A percentile compares a stretch with the other conserved stretches of the same genome.
Evolutionary conservation across 2,329 filamentous ascomycete genomes (phyloP).

Genomic region (Alternaria arborescens): DNA sequence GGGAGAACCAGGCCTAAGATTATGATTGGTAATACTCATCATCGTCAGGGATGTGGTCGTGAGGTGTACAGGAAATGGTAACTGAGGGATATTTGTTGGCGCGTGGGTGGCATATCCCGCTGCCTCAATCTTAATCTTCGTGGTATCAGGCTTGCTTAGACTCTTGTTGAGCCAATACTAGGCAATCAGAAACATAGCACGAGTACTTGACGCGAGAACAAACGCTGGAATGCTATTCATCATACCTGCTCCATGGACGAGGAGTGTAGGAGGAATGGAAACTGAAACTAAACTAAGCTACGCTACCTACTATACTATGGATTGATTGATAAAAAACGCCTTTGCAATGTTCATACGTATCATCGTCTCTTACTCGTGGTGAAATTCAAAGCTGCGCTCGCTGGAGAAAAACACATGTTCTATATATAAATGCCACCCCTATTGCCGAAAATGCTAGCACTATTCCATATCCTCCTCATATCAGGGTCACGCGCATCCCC

Average conservation of each 20-base stretch:
- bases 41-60: too few relatives aligned
- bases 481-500: not conserved
- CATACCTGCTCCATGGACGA: not conserved
- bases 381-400: not conserved
- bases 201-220: not conserved
- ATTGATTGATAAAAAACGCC: not conserved
- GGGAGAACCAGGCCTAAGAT: too few relatives aligned
- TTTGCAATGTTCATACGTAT: not conserved
- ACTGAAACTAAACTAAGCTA: not conserved
- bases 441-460: slow-evolving; percentile 5
- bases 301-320: not conserved
- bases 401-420: not conserved
- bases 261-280: not conserved
- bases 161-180: too few relatives aligned
- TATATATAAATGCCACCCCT: not conserved
- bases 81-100: too few relatives aligned
- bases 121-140: too few relatives aligned
- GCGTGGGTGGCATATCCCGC: too few relatives aligned
- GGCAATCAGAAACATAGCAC: not conserved
- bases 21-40: too few relatives aligned
- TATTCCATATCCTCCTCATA: not conserved
- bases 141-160: too few relatives aligned
- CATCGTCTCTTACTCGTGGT: not conserved
- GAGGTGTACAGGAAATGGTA: too few relatives aligned
- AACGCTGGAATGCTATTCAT: not conserved